Evolutionary conservation across 305 asterid genomes (phyloP), one percentile per base, ranked within the genome.

Genomic region (Salvia sclarea): DNA sequence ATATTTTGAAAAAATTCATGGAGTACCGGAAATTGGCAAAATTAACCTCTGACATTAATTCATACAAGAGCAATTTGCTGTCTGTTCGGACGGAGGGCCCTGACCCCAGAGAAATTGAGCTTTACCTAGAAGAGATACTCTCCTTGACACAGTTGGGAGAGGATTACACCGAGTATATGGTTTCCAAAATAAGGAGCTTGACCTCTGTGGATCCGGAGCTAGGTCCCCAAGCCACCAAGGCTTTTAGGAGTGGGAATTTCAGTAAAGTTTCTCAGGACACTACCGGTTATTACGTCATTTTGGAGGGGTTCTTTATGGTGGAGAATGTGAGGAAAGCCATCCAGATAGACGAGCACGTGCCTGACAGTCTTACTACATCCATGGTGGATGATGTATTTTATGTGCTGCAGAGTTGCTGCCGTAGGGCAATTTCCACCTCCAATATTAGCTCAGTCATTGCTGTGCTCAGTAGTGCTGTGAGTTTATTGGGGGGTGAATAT

Each of bases 341-440:
- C 70, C 81, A 82, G 79, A 88, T 90, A 58, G 91, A 92, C 69
- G 94, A 92, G 84, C 96, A 88, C 31, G 97, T 90, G 65, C 76
- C 84, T 16, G 96, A 92, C 76, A 85, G 96, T 78, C 95, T 92
- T 57, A 92, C 96, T 20, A 92, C 97, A 4, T 92, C 97, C 45
- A 85, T 92, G 98, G 97, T 90, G 81, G 97, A 92, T 80, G 98
- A 92, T 64, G 96, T 88, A 72, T 92, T 92, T 56, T 92, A 90
- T 68, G 97, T 92, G 79, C 74, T 92, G 78, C 98, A 92, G 86
- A 92, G 95, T 75, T 92, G 98, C 78, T 92, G 96, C 69, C 80
- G 93, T 33, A 84, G 97, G 83, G 87, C 97, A n/a, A 80, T 92
- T 69, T 88, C 96, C 28, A 92, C 97, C 64, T 84, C 90, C 56